A percentile compares a stretch with the other conserved stretches of the same genome.
These are phyloP conservation scores for Endocarpon pusillum DNA, from an alignment of 495 filamentous ascomycete species.

Conservation along the genomic window DNA sequence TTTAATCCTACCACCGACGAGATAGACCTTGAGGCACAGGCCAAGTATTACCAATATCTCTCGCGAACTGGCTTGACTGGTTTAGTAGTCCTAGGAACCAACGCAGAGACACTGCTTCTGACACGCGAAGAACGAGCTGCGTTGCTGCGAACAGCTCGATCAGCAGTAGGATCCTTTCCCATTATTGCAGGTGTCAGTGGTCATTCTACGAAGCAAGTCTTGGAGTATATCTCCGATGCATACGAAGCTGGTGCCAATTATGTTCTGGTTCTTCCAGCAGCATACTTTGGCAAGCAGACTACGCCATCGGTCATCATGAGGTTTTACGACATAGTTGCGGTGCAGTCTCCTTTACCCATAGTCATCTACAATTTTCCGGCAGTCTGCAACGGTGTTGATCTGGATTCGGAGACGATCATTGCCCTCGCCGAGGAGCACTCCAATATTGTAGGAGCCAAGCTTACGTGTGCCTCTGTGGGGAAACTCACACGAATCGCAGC, in stretches of 20 bases:
- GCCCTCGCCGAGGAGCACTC: slow-evolving; percentile 29
- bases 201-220: slow-evolving; percentile 45
- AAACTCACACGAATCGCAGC: slow-evolving; percentile 40
- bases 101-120: slow-evolving; percentile 48
- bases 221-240: slow-evolving; percentile 41
- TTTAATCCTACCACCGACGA: slow-evolving; percentile 36
- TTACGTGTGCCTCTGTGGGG: slow-evolving; percentile 53
- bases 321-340: slow-evolving; percentile 44
- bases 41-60: slow-evolving; percentile 39
- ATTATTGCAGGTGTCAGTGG: slow-evolving; percentile 47
- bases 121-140: slow-evolving; percentile 39
- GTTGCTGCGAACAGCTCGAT: slow-evolving; percentile 33
- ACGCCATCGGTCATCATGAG: slow-evolving; percentile 35
- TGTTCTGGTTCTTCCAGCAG: slow-evolving; percentile 42
- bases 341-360: slow-evolving; percentile 33
- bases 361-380: slow-evolving; percentile 58
- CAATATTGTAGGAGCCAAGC: slow-evolving; percentile 47
- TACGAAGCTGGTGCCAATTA: slow-evolving; percentile 39
- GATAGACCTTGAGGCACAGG: slow-evolving; percentile 30
- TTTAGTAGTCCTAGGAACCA: slow-evolving; percentile 45
- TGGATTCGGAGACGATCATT: slow-evolving; percentile 44
- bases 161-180: slow-evolving; percentile 34
- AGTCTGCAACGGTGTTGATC: slow-evolving; percentile 53
- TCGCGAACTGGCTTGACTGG: slow-evolving; percentile 32
- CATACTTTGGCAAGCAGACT: slow-evolving; percentile 46